phyloP scores from a whole-genome alignment of 768 basidiomycete species.

The Phallus indusiatus region DNA sequence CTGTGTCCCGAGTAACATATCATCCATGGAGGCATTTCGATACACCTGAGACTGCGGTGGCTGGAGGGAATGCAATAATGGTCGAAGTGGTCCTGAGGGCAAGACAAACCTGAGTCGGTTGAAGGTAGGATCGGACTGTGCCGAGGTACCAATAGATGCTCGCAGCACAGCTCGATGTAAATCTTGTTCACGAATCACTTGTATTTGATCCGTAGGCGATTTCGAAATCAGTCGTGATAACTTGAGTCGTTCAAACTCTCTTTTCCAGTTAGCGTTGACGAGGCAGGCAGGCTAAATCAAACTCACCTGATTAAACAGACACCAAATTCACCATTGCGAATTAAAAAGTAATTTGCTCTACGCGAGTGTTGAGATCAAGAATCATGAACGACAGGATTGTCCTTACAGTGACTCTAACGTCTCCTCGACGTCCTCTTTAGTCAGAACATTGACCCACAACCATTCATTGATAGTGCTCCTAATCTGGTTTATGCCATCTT shows the following conservation, averaged over 20 bases:
- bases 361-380: not conserved
- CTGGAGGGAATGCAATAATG: conserved; percentile 65
- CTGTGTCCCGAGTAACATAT: conserved; percentile 72
- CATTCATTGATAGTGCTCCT: conserved; percentile 83
- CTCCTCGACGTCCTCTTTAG: conserved; percentile 70
- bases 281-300: not conserved
- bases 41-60: conserved; percentile 20
- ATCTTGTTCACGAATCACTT: conserved; percentile 84
- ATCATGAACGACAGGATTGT: not conserved
- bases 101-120: conserved; percentile 65
- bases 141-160: conserved; percentile 80
- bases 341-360: conserved; percentile 81
- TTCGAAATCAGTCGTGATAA: conserved; percentile 64
- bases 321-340: conserved; percentile 82
- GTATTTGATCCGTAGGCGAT: conserved; percentile 31
- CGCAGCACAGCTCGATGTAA: conserved; percentile 79
- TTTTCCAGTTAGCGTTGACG: not conserved
- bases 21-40: conserved; percentile 52
- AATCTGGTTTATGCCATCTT: conserved; percentile 62
- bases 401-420: conserved; percentile 79
- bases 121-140: conserved; percentile 77
- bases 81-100: conserved; percentile 73
- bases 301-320: conserved; percentile 54
- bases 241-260: conserved; percentile 80
- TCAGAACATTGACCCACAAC: conserved; percentile 87